These are phyloP conservation scores for Aspergillus neotritici DNA, from an alignment of 2,329 filamentous ascomycete species.

Conservation along the genomic window DNA sequence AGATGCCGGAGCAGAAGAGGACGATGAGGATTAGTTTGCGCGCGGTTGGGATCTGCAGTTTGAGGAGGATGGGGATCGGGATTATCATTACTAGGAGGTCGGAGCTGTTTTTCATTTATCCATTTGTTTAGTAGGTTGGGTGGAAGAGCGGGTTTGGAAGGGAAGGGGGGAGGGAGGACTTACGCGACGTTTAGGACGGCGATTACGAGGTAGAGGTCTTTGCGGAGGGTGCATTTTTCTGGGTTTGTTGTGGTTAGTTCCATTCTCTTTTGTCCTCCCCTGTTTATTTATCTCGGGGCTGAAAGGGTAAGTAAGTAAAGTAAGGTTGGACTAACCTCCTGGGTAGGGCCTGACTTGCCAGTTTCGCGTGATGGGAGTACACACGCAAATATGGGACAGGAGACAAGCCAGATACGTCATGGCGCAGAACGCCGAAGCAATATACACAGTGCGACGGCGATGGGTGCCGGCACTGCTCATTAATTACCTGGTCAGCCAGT, in stretches of 20 bases:
- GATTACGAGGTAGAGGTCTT: slow-evolving; percentile 14
- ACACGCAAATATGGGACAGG: slow-evolving; percentile 26
- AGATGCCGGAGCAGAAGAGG: slow-evolving; percentile 16
- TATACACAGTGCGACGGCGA: slow-evolving; percentile 8
- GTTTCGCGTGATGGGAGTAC: slow-evolving; percentile 21
- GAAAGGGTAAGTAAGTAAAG: neutral
- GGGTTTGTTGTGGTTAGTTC: neutral
- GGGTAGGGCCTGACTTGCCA: slow-evolving; percentile 31
- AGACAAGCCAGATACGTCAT: slow-evolving; percentile 24
- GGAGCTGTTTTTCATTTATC: slow-evolving; percentile 7
- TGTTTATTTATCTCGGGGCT: too few relatives aligned
- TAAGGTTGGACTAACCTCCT: slow-evolving; percentile 14
- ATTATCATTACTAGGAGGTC: slow-evolving; percentile 15
- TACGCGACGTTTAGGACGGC: slow-evolving; percentile 15
- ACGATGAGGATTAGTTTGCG: slow-evolving; percentile 14
- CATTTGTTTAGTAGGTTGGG: too few relatives aligned
- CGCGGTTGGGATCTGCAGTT: slow-evolving; percentile 8
- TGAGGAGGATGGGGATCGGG: slow-evolving; percentile 15
- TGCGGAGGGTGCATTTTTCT: slow-evolving; percentile 16
- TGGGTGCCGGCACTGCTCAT: too few relatives aligned
- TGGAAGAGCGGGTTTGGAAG: neutral
- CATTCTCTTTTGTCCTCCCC: too few relatives aligned
- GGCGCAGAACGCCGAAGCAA: slow-evolving; percentile 18
- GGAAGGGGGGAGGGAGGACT: neutral
- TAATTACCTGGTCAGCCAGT: too few relatives aligned